Percentiles rank a stretch among this genome's conserved stretches.
Conservation (phyloP, 176 grass and related monocot genomes). For the Phyllostachys edulis region DNA sequence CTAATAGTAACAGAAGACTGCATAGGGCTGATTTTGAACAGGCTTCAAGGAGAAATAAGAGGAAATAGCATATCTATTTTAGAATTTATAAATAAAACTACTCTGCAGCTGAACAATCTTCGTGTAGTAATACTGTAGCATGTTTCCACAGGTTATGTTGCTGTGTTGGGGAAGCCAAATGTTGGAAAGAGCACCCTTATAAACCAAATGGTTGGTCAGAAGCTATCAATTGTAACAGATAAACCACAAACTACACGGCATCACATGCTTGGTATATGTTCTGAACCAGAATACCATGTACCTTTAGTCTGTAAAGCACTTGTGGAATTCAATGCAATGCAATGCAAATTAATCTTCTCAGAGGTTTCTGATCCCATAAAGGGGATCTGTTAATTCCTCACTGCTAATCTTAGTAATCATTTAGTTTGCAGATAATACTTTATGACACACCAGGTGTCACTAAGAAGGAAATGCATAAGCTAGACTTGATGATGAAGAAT, state of each 20-base stretch:
- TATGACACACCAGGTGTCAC: slow-evolving; percentile 94
- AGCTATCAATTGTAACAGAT: slow-evolving; percentile 92
- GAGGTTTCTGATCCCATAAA: not conserved
- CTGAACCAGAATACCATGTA: slow-evolving; percentile 86
- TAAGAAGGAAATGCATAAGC: slow-evolving; percentile 82
- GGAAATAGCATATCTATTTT: not conserved
- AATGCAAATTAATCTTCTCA: not conserved
- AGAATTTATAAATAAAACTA: not conserved
- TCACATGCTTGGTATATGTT: slow-evolving; percentile 93
- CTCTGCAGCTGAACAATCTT: not conserved
- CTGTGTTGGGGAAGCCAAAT: slow-evolving; percentile 90
- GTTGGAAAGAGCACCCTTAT: slow-evolving; percentile 94
- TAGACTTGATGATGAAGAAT: slow-evolving; percentile 95
- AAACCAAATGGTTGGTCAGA: slow-evolving; percentile 95
- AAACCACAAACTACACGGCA: slow-evolving; percentile 89
- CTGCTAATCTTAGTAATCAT: slow-evolving; percentile 69
- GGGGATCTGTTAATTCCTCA: not conserved
- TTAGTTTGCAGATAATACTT: slow-evolving; percentile 98
- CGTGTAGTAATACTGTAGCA: not conserved
- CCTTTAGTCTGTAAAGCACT: slow-evolving; percentile 36
- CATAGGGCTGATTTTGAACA: not conserved
- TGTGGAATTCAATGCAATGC: not conserved
- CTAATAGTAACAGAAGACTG: not conserved
- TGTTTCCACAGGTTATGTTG: slow-evolving; percentile 67
- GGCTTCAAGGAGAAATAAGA: not conserved